Evolutionary conservation across 1,139 yeast genomes (phyloP).

Genomic region (Nakaseomyces sp.): DNA sequence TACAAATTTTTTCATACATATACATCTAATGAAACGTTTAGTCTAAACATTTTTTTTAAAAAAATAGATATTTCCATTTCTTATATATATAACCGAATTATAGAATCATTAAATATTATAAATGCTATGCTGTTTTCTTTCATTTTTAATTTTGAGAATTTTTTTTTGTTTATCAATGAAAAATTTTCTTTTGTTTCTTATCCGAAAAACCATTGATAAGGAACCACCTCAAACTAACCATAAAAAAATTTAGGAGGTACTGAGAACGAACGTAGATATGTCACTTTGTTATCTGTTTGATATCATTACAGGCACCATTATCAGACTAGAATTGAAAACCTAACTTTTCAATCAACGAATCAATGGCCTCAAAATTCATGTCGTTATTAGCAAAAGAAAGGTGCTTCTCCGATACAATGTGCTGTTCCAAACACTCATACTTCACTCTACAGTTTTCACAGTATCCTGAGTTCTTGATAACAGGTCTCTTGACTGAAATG

Average conservation of each 20-base stretch:
- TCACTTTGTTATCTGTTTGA: not conserved
- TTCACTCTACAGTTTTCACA: constrained; percentile 92
- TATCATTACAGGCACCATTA: constrained; percentile 1
- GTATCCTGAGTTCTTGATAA: constrained; percentile 44
- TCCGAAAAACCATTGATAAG: not conserved
- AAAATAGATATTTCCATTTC: too few relatives aligned
- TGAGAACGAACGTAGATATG: not conserved
- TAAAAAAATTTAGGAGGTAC: constrained; percentile 4
- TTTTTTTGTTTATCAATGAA: too few relatives aligned
- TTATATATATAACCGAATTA: not conserved
- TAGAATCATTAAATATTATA: constrained; percentile 2
- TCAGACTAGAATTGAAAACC: constrained; percentile 26
- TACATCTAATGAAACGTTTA: not conserved
- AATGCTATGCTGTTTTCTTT: constrained; percentile 1
- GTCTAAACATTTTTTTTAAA: not conserved
- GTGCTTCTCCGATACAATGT: constrained; percentile 63
- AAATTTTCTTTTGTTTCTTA: too few relatives aligned
- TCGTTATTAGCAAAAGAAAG: constrained; percentile 70
- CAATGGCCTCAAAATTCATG: constrained; percentile 68
- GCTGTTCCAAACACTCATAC: constrained; percentile 74
- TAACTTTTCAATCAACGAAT: constrained; percentile 49
- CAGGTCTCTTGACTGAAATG: constrained; percentile 12
- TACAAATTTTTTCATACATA: not conserved
- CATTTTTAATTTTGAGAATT: not conserved
- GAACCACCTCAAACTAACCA: constrained; percentile 5